A percentile compares a stretch with the other conserved stretches of the same genome.
These are phyloP conservation scores for Elaeis oleifera DNA, from an alignment of 202 grass and related monocot species.

Conservation along the genomic window DNA sequence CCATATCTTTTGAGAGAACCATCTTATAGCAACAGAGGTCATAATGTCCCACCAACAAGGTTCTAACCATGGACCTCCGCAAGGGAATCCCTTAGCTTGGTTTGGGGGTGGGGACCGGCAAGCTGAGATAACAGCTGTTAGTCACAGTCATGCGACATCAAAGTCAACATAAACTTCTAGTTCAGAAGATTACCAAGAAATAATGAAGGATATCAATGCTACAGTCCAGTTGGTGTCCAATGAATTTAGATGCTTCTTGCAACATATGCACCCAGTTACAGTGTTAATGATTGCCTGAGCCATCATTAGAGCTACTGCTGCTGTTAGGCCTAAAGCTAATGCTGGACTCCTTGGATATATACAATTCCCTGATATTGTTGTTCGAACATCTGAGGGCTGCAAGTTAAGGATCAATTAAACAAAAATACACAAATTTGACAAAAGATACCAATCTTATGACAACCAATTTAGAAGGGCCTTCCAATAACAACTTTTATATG, in stretches of 20 bases:
- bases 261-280: constrained; percentile 90
- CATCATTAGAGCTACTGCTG: constrained; percentile 63
- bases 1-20: no score
- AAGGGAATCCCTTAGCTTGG: no score
- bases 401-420: neutral
- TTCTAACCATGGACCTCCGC: no score
- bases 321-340: constrained; percentile 61
- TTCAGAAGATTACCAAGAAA: constrained; percentile 74
- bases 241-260: constrained; percentile 75
- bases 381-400: constrained; percentile 68
- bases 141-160: no score
- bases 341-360: constrained; percentile 82
- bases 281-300: constrained; percentile 74
- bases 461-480: no score
- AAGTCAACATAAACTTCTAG: neutral
- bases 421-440: neutral
- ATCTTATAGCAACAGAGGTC: no score
- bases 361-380: constrained; percentile 34
- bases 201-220: constrained; percentile 75
- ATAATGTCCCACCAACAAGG: no score
- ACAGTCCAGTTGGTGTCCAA: constrained; percentile 87
- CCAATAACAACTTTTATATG: no score
- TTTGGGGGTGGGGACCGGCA: no score
- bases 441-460: no score
- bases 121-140: no score